These are phyloP conservation scores for Cladosporium sp. DNA, from an alignment of 2,329 filamentous ascomycete species.

Conservation along the genomic window DNA sequence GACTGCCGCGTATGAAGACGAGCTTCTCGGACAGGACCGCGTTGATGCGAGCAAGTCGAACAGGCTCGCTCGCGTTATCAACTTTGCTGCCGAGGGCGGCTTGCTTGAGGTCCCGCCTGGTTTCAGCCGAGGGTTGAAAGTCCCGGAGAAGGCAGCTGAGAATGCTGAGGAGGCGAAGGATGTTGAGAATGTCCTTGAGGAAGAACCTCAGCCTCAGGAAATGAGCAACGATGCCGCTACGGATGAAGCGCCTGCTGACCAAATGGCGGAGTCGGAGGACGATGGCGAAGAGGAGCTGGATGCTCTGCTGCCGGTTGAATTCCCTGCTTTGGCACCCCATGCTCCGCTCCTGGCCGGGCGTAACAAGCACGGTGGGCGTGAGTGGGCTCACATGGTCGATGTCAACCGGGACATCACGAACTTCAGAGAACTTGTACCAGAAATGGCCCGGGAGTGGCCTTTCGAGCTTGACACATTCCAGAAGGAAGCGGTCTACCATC, in stretches of 20 bases:
- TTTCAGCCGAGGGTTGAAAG: constrained; percentile 69
- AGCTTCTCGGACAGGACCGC: constrained; percentile 44
- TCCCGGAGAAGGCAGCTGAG: constrained; percentile 51
- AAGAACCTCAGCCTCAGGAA: constrained; percentile 36
- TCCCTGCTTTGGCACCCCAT: constrained; percentile 81
- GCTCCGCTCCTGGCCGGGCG: constrained; percentile 66
- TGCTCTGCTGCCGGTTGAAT: constrained; percentile 81
- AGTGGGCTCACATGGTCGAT: constrained; percentile 99
- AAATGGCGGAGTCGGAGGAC: constrained; percentile 32
- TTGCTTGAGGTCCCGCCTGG: constrained; percentile 79
- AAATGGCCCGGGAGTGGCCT: constrained; percentile 94
- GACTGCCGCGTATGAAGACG: constrained; percentile 75
- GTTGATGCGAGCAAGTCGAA: constrained; percentile 25
- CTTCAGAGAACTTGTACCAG: constrained; percentile 84
- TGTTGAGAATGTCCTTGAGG: constrained; percentile 58
- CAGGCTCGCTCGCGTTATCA: constrained; percentile 77
- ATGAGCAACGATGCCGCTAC: constrained; percentile 27
- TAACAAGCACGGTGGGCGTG: constrained; percentile 66
- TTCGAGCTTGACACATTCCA: constrained; percentile 98
- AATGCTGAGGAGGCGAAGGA: constrained; percentile 58
- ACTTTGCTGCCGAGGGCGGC: constrained; percentile 68
- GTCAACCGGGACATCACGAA: constrained; percentile 90
- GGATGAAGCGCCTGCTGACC: constrained; percentile 28
- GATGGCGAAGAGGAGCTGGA: constrained; percentile 64
- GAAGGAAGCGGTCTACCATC: constrained; percentile 95